Evolutionary conservation across 139 green algal species (phyloP).

Genomic region (Chlamydomonas incerta): DNA sequence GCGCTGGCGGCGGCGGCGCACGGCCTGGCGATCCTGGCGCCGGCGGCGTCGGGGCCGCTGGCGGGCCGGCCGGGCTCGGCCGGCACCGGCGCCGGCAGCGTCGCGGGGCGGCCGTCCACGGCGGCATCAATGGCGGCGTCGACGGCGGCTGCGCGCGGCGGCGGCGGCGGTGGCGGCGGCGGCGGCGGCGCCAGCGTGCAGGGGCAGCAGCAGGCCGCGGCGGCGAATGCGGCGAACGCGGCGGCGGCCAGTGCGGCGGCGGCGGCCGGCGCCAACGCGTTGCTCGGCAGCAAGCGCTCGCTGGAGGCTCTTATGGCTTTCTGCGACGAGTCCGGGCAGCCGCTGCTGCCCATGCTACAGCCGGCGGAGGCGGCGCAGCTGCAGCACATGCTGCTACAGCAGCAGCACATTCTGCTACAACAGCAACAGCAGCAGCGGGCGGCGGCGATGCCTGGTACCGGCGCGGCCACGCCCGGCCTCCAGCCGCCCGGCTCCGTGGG

Average conservation of each 20-base stretch:
- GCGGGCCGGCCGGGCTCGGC: background rate
- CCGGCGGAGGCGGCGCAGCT: background rate
- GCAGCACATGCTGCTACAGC: background rate
- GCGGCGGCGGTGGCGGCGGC: too few relatives aligned
- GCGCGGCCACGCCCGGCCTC: too few relatives aligned
- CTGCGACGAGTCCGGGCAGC: constrained; percentile 12
- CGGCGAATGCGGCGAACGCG: background rate
- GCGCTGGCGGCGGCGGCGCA: background rate
- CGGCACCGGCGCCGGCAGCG: too few relatives aligned
- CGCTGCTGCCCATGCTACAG: background rate
- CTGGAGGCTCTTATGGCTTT: constrained; percentile 16
- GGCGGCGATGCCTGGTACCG: background rate
- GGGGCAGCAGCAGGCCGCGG: too few relatives aligned
- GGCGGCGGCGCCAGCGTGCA: too few relatives aligned
- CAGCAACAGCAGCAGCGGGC: background rate
- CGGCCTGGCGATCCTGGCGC: background rate
- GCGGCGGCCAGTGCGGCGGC: background rate
- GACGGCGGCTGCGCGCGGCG: too few relatives aligned
- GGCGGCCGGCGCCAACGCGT: background rate
- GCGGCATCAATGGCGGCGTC: too few relatives aligned
- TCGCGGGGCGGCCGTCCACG: background rate
- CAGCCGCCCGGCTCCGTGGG: too few relatives aligned
- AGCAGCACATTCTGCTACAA: background rate
- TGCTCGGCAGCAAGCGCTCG: background rate
- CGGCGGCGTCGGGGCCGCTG: background rate